Base-by-base conservation (phyloP, 192 early-diverging fungal genomes). In the Podochytrium sp. region DNA sequence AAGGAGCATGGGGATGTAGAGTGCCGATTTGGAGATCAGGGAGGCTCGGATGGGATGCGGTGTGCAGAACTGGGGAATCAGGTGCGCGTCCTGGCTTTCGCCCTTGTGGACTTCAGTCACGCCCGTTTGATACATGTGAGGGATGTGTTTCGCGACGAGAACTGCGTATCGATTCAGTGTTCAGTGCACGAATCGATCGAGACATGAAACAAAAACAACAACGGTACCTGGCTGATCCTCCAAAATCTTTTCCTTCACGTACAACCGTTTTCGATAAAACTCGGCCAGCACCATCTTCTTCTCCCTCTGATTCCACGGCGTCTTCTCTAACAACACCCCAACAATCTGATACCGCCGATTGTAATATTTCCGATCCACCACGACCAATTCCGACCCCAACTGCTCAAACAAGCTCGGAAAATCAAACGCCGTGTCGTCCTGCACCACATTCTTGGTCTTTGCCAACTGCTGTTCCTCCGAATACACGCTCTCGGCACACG, bases 11-110 rank as follows among this genome's bases (percentile, higher is more conserved):
- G 84, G 84, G 14, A 81, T 34, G 27, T 58, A 60, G 16, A 80
- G 59, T 27, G 65, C 71, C 6, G 72, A 55, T 6, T 60, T 55
- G 18, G 39, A 53, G 5, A 79, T 33, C 2, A 80, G 40, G 16
- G 59, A n/a, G 0, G 78, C 71, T 20, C 68, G 73, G 10, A 82
- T 55, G 14, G 76, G 80, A 57, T 68, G 75, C 23, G 77, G 53
- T 2, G 65, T 66, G 73, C 78, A 79, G 51, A 77, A 79, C 47
- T 83, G 79, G 30, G 84, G 84, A 42, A 81, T 78, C 30, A 78
- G 39, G 32, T 76, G 14, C 2, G 25, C 70, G 6, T 29, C 5
- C 14, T 38, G n/a, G 23, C 57, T 71, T 2, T 51, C 55, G 29
- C 49, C 59, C 27, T 74, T 27, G n/a, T 32, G 41, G n/a, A 49